Evolutionary conservation across 1,284 basidiomycete genomes (phyloP), one percentile per base, ranked within the genome.

Genomic region (Ganoderma lucidum): DNA sequence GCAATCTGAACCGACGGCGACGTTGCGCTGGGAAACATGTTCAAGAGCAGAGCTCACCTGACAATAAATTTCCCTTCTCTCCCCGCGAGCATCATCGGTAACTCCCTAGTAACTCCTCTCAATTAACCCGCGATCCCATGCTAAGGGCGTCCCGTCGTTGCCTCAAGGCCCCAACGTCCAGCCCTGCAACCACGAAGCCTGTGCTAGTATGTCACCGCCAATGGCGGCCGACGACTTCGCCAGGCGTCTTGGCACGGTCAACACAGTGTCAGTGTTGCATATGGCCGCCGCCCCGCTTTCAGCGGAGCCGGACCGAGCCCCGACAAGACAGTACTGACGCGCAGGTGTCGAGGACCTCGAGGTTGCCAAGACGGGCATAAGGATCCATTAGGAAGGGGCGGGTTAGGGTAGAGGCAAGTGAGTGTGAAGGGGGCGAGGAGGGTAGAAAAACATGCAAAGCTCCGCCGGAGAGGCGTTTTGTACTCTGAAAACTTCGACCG

Each of bases 401-500:
- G 30, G 30, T 56, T 56, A 12, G 15, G 6, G 53, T 30, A 56
- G 53, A 19, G 53, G 30, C 30, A 17, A 56, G 53, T 19, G 30
- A 32, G 17, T 19, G 19, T 32, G 53, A 9, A 32, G 53, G 32
- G 53, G 17, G 15, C 19, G 8, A n/a, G 37, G 56, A 59, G 37
- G 6, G 17, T 12, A 19, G 17, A 39, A 19, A 39, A 39, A 23
- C 35, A 35, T 19, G 56, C n/a, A n/a, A 12, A 23, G 19, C 8
- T 39, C 19, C 30, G 37, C 28, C 48, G 56, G 35, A 39, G 32
- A 39, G 56, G 56, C 35, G 15, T 39, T 59, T 37, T 59, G 37
- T 59, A 59, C 56, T n/a, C 37, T 39, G 56, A 59, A 59, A 59
- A 59, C 56, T 59, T 59, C 56, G 30, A 56, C 19, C 10, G 56